Evolutionary conservation across 2,329 filamentous ascomycete genomes (phyloP).

Genomic region (Diaporthe ampelina): DNA sequence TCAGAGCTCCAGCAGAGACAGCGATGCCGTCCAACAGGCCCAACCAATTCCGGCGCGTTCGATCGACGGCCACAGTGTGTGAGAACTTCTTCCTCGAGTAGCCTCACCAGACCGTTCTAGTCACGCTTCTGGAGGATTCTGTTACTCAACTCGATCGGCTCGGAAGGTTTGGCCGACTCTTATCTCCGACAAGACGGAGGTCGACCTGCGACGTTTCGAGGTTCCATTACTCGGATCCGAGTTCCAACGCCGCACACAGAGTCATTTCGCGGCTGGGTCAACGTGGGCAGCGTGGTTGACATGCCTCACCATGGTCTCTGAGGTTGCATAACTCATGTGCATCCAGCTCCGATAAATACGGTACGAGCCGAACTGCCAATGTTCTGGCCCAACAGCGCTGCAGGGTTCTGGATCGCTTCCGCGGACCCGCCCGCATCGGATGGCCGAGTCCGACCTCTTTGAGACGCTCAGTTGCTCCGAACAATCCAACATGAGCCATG

Average conservation of each 20-base stretch:
- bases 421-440: neutral
- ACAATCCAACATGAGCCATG: neutral
- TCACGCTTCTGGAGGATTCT: neutral
- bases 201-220: neutral
- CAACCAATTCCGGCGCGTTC: neutral
- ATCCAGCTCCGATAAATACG: constrained; percentile 14
- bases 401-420: constrained; percentile 7
- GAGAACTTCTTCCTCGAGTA: neutral
- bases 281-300: neutral
- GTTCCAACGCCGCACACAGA: constrained; percentile 9
- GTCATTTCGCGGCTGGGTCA: neutral
- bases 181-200: constrained; percentile 26
- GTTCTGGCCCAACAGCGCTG: constrained; percentile 10
- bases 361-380: constrained; percentile 22
- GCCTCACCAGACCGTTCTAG: neutral
- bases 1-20: neutral
- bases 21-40: neutral
- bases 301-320: neutral
- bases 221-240: constrained; percentile 19
- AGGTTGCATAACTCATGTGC: neutral
- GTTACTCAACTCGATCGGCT: constrained; percentile 13
- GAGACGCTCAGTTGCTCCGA: constrained; percentile 2
- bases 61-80: neutral
- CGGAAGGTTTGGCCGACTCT: neutral
- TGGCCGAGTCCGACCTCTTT: constrained; percentile 3